Evolutionary conservation across 306 rosid genomes (phyloP), one percentile per base, ranked within the genome.

Genomic region (Crataegus laevigata): DNA sequence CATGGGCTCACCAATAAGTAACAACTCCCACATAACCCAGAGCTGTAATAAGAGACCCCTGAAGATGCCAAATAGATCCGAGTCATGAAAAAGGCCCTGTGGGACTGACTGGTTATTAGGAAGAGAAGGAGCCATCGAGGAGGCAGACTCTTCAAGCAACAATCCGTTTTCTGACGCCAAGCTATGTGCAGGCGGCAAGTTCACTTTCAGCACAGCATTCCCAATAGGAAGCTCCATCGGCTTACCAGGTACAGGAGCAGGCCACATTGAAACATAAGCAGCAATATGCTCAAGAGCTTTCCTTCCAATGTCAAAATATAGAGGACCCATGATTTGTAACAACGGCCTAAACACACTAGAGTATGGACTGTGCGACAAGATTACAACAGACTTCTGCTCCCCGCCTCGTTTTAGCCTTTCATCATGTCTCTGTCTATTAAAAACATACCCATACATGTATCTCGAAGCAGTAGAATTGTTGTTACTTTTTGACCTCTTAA

Each of bases 381-480:
- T 88, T 24, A 93, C 98, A 67, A 93, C 97, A 52, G 98, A 93
- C 75, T 93, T 93, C 83, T 93, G 98, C 79, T 93, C 97, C 47
- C 98, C 98, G n/a, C 98, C 98, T 21, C 98, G 88, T 81, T 88
- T 91, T 34, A 93, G 77, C 83, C 98, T 90, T 87, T 93, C 97
- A 66, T 93, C 98, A 26, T 93, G 98, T 85, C 98, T 88, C 88
- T 91, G 96, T 77, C 98, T 84, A 74, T 93, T 93, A 74, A 93
- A 91, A 57, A 91, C 98, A 81, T 87, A 93, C 47, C 98, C 98
- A 84, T 91, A 93, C 86, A 93, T 80, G 83, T 85, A 91, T 43
- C 83, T 82, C 4, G 88, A 90, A 83, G 73, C 80, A 66, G 45
- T 50, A 40, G 36, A 75, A 68, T 58, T 73, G 32, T 76, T 68